Evolutionary conservation across 306 rosid species (phyloP), one percentile per base, ranked within the genome.

Genomic region (Ziziphus jujuba): DNA sequence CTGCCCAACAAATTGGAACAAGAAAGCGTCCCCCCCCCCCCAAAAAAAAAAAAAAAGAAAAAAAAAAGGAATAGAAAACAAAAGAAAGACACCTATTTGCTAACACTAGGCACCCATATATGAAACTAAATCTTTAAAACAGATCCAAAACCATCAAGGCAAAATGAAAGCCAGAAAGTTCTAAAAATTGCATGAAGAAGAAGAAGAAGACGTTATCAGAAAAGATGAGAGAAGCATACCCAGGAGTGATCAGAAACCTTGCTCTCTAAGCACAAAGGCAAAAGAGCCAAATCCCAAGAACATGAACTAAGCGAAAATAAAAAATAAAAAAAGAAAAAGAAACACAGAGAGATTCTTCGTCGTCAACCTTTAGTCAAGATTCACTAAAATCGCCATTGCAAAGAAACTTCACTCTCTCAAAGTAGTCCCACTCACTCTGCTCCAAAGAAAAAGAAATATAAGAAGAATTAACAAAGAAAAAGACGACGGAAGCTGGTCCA

Each of bases 291-390:
- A n/a, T n/a, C n/a, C n/a, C n/a, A n/a, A n/a, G n/a, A n/a, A n/a
- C n/a, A n/a, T n/a, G n/a, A n/a, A n/a, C n/a, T n/a, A n/a, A n/a
- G n/a, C n/a, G n/a, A n/a, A n/a, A n/a, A n/a, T 2, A 44, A 0
- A 7, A 69, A 20, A 14, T 65, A 34, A 7, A 36, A 36, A 7
- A 36, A 36, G 43, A 11, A 1, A 36, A 36, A 36, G 43, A 2
- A 36, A 6, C 43, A 52, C 33, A 24, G n/a, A 57, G 38, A 63
- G 67, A 14, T 21, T 24, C 21, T 43, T 24, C 6, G 38, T 52
- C 9, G 74, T 70, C 82, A 66, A 66, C 14, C 17, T 28, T 2
- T 8, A 47, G 76, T 71, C 87, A 70, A 70, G 22, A 22, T 28
- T 17, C 64, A 58, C 61, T 50, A 13, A 3, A 22, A 57, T 28